Evolutionary conservation across 192 early-diverging fungal species (phyloP).

Genomic region (Gaertneriomyces semiglobifer): DNA sequence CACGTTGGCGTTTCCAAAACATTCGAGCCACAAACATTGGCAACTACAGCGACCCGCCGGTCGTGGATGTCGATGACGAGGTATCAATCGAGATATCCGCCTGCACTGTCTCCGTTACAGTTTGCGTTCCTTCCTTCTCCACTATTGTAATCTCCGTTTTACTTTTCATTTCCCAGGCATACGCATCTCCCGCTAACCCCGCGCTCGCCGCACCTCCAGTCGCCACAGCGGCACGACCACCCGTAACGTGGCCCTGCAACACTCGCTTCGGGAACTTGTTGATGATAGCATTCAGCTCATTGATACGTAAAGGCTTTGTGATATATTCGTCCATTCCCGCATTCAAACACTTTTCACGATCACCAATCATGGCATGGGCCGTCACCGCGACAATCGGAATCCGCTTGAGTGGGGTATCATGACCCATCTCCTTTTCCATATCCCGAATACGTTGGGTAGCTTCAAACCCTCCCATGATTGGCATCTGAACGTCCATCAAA

Average conservation of each 20-base stretch:
- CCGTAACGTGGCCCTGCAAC: conserved; percentile 25
- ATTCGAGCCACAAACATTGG: too few relatives aligned
- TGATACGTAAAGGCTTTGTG: conserved; percentile 61
- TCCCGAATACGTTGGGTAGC: conserved; percentile 75
- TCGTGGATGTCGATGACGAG: too few relatives aligned
- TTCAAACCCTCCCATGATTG: conserved; percentile 86
- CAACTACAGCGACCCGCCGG: too few relatives aligned
- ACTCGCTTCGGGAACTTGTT: conserved; percentile 57
- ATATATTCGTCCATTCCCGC: conserved; percentile 80
- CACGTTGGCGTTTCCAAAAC: too few relatives aligned
- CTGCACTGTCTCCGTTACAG: neutral
- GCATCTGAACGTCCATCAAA: conserved; percentile 85
- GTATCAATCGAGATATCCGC: too few relatives aligned
- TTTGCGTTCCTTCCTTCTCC: neutral
- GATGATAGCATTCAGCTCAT: conserved; percentile 64
- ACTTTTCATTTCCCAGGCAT: too few relatives aligned
- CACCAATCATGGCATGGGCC: conserved; percentile 87
- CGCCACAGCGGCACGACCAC: conserved; percentile 29
- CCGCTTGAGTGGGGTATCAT: conserved; percentile 51
- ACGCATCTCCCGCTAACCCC: conserved; percentile 5
- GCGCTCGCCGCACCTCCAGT: conserved; percentile 33
- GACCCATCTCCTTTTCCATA: conserved; percentile 50
- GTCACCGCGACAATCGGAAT: conserved; percentile 83
- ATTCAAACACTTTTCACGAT: conserved; percentile 78
- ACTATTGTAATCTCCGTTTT: neutral